Base-by-base conservation (phyloP, 371 early-diverging fungal species). In the Scutellospora calospora region DNA sequence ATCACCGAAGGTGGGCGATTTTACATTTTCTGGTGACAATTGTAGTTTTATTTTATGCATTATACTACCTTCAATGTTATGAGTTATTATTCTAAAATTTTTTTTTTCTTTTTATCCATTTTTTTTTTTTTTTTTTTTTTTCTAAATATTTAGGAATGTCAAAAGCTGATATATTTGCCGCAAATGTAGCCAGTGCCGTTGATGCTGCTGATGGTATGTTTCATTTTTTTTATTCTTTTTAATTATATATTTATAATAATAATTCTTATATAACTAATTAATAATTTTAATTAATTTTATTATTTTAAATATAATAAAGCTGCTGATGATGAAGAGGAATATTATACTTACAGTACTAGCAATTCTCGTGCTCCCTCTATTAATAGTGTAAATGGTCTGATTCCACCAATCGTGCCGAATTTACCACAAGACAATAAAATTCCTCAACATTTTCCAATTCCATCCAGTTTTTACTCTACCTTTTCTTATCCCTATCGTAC, bases 101-200 rank as follows among this genome's bases (percentile, higher is more conserved):
- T n/a, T n/a, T n/a, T n/a, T n/a, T n/a, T n/a, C n/a, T n/a, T n/a
- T n/a, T n/a, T n/a, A n/a, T n/a, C n/a, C n/a, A n/a, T n/a, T n/a
- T n/a, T n/a, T n/a, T n/a, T n/a, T 57, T 22, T 57, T 63, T 18
- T 3, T 8, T 31, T 33, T 63, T 63, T 63, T 22, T 8, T 57
- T n/a, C 12, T 8, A 22, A 57, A 57, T 8, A 22, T 16, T 55
- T 55, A 73, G 76, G 76, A 33, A 76, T 76, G 76, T 62, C 76
- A 31, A 60, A 60, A 31, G 76, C 76, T 57, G 76, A 76, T 20
- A 76, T 76, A 38, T 76, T 76, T 62, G 76, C 76, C 25, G 76
- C 76, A n/a, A 76, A 38, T 60, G 76, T 76, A 9, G 59, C 76
- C 27, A 76, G 76, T n/a, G 76, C 76, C 3, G 62, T 76, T 16